Percentiles rank a stretch among this genome's conserved stretches.
phyloP scores from a whole-genome alignment of 257 asterid genomes.

The Anisodus tanguticus region DNA sequence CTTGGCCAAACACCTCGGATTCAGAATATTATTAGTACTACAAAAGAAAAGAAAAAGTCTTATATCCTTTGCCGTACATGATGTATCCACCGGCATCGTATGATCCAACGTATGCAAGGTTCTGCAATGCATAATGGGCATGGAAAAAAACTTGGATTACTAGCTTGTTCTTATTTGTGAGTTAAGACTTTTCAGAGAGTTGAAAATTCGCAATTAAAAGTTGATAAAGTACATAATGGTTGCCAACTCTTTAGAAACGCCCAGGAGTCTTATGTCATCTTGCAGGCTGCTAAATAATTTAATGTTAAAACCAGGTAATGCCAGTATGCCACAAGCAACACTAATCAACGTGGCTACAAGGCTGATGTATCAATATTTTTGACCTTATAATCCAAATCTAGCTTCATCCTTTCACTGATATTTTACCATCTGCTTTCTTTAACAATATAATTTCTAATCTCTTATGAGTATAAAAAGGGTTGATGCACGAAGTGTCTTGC shows the following conservation, averaged over 20 bases:
- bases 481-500: not conserved
- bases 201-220: not conserved
- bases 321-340: not conserved
- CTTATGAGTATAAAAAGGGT: not conserved
- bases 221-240: not conserved
- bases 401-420: not conserved
- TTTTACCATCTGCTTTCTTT: not conserved
- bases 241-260: conserved; percentile 10
- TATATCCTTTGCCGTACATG: not conserved
- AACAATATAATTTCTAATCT: not conserved
- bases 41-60: not conserved
- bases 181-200: not conserved
- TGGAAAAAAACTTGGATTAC: not conserved
- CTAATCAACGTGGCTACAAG: not conserved
- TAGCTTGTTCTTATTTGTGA: not conserved
- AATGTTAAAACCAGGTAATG: not conserved
- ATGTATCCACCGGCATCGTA: not conserved
- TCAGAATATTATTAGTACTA: not conserved
- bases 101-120: not conserved
- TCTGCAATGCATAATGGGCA: not conserved
- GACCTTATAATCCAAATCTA: not conserved
- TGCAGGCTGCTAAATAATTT: not conserved
- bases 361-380: not conserved
- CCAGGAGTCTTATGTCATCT: not conserved
- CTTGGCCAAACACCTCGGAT: too few species aligned